Evolutionary conservation across 306 rosid species (phyloP).

Genomic region (Cucumis melo): DNA sequence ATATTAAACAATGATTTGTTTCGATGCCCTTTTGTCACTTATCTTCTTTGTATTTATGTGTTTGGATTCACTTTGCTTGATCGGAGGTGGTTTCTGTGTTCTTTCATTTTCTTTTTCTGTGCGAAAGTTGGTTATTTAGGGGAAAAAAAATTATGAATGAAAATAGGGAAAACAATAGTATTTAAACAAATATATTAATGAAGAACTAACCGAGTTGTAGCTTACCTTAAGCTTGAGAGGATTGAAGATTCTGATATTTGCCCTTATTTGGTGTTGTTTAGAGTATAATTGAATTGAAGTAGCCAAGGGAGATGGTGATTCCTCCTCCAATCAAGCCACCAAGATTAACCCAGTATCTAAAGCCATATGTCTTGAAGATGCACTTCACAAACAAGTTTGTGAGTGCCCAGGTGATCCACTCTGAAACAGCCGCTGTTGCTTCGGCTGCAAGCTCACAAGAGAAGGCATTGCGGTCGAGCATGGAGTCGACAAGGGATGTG

Average conservation of each 20-base stretch:
- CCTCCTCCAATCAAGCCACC: constrained; percentile 62
- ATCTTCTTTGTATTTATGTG: neutral
- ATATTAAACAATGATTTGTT: neutral
- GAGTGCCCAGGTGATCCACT: constrained; percentile 65
- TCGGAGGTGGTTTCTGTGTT: neutral
- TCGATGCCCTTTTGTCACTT: neutral
- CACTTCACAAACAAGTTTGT: constrained; percentile 76
- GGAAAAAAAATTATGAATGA: too few relatives aligned
- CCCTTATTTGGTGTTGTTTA: neutral
- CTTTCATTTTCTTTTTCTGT: too few relatives aligned
- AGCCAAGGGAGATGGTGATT: constrained; percentile 36
- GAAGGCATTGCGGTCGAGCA: constrained; percentile 41
- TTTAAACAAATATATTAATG: neutral
- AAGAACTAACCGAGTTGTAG: neutral
- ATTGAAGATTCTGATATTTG: neutral
- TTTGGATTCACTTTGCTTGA: neutral
- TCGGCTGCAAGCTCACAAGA: constrained; percentile 76
- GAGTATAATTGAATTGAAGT: neutral
- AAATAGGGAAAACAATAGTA: neutral
- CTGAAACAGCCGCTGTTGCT: constrained; percentile 77
- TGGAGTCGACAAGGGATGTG: constrained; percentile 59
- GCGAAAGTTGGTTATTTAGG: too few relatives aligned
- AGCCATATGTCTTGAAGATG: constrained; percentile 84
- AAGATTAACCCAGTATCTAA: constrained; percentile 42
- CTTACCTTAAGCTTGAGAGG: neutral